These are phyloP conservation scores for Kwoniella dejecticola DNA, from an alignment of 768 basidiomycete genomes.

Conservation along the genomic window DNA sequence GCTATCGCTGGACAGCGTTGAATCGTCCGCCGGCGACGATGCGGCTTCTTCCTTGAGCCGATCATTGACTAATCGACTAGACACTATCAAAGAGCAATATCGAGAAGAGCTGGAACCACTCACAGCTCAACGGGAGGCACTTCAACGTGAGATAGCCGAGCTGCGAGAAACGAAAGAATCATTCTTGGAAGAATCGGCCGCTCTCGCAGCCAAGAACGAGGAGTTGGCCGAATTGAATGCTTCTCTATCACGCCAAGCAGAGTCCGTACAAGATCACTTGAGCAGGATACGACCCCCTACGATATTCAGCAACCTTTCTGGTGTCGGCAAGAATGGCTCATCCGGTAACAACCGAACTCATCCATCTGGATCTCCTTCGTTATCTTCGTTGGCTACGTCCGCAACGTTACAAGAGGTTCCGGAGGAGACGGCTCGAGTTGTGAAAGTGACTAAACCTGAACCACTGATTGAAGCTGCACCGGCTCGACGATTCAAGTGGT, in stretches of 20 bases:
- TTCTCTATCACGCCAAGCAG: conserved; percentile 77
- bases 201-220: conserved; percentile 86
- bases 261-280: conserved; percentile 57
- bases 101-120: conserved; percentile 82
- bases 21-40: conserved; percentile 16
- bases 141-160: conserved; percentile 79
- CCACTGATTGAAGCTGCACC: conserved; percentile 49
- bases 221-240: conserved; percentile 85
- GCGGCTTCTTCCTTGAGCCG: conserved; percentile 58
- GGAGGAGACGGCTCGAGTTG: conserved; percentile 55
- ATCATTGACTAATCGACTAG: conserved; percentile 79
- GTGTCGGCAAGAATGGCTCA: neutral
- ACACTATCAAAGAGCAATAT: conserved; percentile 83
- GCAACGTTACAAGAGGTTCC: conserved; percentile 53
- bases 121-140: conserved; percentile 73
- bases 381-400: conserved; percentile 47
- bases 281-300: conserved; percentile 38
- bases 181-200: conserved; percentile 87
- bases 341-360: conserved; percentile 27
- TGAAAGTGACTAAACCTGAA: conserved; percentile 52
- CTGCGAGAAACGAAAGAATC: conserved; percentile 82
- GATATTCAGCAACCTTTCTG: conserved; percentile 27
- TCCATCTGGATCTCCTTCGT: conserved; percentile 48
- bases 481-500: conserved; percentile 58
- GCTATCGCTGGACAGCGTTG: conserved; percentile 15